Base-by-base conservation (phyloP, 495 filamentous ascomycete genomes). In the Hyaloscypha bicolor region DNA sequence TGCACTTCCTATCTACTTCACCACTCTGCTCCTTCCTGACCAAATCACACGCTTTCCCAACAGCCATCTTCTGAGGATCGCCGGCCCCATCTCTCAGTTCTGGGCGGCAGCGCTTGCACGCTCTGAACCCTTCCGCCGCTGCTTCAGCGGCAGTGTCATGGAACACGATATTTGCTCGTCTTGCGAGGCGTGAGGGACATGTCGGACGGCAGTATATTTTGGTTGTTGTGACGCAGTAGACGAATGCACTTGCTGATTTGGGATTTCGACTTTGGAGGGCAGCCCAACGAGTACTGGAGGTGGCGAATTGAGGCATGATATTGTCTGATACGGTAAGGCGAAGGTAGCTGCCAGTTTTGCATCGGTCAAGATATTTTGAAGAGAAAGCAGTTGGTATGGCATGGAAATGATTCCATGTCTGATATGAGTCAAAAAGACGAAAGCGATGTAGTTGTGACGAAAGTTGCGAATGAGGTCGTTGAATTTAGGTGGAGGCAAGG, bases 61-160 rank as follows among this genome's bases (percentile, higher is more conserved):
- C 79, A 19, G 83, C 76, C 3, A 71, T 72, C 0, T 76, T 75
- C 63, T 82, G 80, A 8, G 80, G 77, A 65, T 85, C 69, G 9
- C 65, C 77, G 25, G 75, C 76, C 32, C 72, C 74, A 35, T 72
- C 69, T 42, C 85, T 76, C 9, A 48, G 11, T 16, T 63, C 62
- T 6, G 88, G 88, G 39, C 81, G 80, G 74, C 88, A 91, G 69
- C 88, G 80, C 78, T 89, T 90, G 77, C 88, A 90, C 16, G 87
- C 71, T 51, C 87, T 77, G 67, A 84, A 89, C 0, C 87, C 88
- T 21, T 80, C 86, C 3, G 73, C 69, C 71, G 83, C 79, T 21
- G 88, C 88, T 62, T 84, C 80, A 0, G 78, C 72, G n/a, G 85
- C 75, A 8, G 79, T 83, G 51, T 83, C 76, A 74, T 84, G 86